A percentile compares a stretch with the other conserved stretches of the same genome.
Evolutionary conservation across 1,284 basidiomycete species (phyloP).

Genomic region (Pterulicium gracile): DNA sequence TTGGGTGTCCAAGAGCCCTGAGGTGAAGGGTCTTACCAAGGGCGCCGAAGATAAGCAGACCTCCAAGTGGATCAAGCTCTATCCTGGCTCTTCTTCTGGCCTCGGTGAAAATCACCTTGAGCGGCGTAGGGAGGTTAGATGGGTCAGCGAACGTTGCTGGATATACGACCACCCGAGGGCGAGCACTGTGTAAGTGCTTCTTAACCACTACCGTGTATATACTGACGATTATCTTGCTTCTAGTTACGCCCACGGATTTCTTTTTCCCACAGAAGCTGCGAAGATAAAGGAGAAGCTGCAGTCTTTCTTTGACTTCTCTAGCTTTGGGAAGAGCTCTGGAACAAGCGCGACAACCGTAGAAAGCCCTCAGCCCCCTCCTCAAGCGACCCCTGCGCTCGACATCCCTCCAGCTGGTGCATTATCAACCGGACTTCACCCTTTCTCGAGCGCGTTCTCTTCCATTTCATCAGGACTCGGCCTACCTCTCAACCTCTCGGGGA

Average conservation of each 20-base stretch:
- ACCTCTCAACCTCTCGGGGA: background rate
- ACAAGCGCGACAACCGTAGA: background rate
- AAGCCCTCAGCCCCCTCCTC: background rate
- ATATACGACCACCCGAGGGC: slow-evolving; percentile 96
- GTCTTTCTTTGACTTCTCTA: background rate
- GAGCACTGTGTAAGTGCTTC: slow-evolving; percentile 68
- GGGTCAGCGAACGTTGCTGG: slow-evolving; percentile 92
- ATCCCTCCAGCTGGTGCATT: background rate
- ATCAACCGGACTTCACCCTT: background rate
- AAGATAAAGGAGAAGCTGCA: slow-evolving; percentile 36
- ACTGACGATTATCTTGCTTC: slow-evolving; percentile 10
- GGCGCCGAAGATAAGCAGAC: slow-evolving; percentile 95
- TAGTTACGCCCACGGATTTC: slow-evolving; percentile 90
- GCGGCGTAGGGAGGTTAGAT: slow-evolving; percentile 68
- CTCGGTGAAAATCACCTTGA: background rate
- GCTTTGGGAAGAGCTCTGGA: background rate
- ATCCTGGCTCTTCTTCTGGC: slow-evolving; percentile 43
- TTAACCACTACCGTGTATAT: slow-evolving; percentile 4
- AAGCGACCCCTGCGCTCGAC: background rate
- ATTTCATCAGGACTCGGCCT: slow-evolving; percentile 3
- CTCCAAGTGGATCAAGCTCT: slow-evolving; percentile 88
- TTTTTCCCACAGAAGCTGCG: slow-evolving; percentile 88
- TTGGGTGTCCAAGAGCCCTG: slow-evolving; percentile 72
- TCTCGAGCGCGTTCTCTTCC: slow-evolving; percentile 5
- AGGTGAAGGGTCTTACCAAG: slow-evolving; percentile 54